A percentile compares a stretch with the other conserved stretches of the same genome.
Conservation (phyloP, 805 yeast species). For the Suhomyces emberorum region DNA sequence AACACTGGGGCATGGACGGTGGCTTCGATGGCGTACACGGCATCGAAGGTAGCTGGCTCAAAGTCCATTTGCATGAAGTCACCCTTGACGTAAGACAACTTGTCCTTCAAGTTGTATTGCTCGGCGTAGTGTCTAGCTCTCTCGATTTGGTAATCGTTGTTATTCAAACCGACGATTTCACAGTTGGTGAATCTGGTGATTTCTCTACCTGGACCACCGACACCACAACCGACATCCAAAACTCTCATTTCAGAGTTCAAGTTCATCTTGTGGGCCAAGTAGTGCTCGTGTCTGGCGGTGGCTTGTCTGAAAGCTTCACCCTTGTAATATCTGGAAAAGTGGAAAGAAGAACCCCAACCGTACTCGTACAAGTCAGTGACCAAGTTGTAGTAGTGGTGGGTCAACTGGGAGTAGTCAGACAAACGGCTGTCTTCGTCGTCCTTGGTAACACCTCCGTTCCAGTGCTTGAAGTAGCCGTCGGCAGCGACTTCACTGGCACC, state of each 20-base stretch:
- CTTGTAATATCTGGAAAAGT: conserved; percentile 87
- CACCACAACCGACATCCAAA: conserved; percentile 98
- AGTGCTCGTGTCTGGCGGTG: conserved; percentile 96
- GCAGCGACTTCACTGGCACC: conserved; percentile 73
- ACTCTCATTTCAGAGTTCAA: conserved; percentile 79
- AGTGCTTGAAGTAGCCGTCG: conserved; percentile 89
- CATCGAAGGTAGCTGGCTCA: conserved; percentile 84
- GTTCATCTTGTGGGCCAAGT: conserved; percentile 82
- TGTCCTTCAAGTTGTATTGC: conserved; percentile 59
- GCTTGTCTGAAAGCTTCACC: conserved; percentile 96
- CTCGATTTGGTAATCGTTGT: conserved; percentile 94
- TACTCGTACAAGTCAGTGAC: conserved; percentile 98
- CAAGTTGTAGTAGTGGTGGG: conserved; percentile 93
- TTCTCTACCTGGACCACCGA: conserved; percentile 99
- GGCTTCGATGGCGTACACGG: conserved; percentile 97
- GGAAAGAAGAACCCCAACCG: conserved; percentile 99
- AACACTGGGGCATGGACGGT: conserved; percentile 96
- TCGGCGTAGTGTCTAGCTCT: conserved; percentile 83
- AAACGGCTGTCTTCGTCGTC: conserved; percentile 73
- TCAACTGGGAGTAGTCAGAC: conserved; percentile 82
- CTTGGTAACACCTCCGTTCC: conserved; percentile 86
- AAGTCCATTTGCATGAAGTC: conserved; percentile 99
- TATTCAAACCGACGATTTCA: conserved; percentile 84
- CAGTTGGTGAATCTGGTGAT: conserved; percentile 88
- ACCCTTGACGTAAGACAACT: conserved; percentile 87